Base-by-base conservation (phyloP, 495 filamentous ascomycete species). In the Rostrohypoxylon terebratum region DNA sequence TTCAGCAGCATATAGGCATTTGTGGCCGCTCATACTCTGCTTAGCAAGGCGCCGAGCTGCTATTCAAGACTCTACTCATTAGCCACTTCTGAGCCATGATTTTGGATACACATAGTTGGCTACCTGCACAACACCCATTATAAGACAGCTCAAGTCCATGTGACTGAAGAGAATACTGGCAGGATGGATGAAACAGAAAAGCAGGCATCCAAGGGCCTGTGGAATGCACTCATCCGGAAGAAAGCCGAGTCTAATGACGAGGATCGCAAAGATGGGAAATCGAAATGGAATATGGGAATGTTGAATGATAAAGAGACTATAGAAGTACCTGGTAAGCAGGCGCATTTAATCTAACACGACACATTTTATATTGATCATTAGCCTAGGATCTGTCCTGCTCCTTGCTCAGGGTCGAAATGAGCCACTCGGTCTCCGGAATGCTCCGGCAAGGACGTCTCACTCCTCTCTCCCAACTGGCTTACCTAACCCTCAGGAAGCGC, bases 291-390 rank as follows among this genome's bases (percentile, higher is more conserved):
- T 7, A 83, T 98, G 81, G 95, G 94, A 40, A 91, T 98, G 18
- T 78, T 97, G 38, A 94, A 94, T 77, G 93, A 97, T 72, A 86
- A 77, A 63, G 80, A 90, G 55, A 98, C 95, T 0, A 92, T 96
- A 40, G 93, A 97, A 82, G 96, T 98, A 20, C 96, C 95, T 73
- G 95, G 95, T 94, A 82, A 67, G 87, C 80, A 34, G 18, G 21
- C 59, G 53, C 21, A 42, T 42, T 42, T 4, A 42, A 42, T n/a
- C 13, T 13, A 8, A 13, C 50, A 42, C 40, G 8, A 25, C 10
- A 25, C 1, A 9, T 8, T 13, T 2, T 53, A 50, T 48, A 34
- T 34, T 71, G 28, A 64, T 44, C 47, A 42, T 68, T 68, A 6
- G 9, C n/a, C 10, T 62, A 96, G 93, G 93, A 36, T 96, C 94